A percentile compares a stretch with the other conserved stretches of the same genome.
Evolutionary conservation across 768 basidiomycete species (phyloP).

Genomic region (Boletus barrowsii): DNA sequence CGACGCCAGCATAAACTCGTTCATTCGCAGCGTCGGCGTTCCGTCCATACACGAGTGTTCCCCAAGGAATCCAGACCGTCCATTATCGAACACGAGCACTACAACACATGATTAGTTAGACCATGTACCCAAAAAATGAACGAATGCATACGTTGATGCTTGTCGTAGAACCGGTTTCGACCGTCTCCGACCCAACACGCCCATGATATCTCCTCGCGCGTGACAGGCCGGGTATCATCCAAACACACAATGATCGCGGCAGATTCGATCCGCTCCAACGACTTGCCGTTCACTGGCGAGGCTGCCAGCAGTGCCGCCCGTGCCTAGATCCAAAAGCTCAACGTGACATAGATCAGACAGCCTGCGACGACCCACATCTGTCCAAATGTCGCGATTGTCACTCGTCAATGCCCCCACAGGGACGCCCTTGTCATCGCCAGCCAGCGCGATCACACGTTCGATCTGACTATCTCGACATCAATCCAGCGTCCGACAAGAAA

Average conservation of each 20-base stretch:
- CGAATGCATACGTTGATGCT: constrained; percentile 74
- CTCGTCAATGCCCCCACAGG: constrained; percentile 82
- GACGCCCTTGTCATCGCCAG: constrained; percentile 44
- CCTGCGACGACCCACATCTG: constrained; percentile 65
- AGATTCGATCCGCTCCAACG: constrained; percentile 80
- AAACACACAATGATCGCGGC: constrained; percentile 85
- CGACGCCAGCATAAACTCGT: constrained; percentile 86
- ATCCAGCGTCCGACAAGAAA: not conserved
- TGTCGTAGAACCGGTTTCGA: constrained; percentile 92
- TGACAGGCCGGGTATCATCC: constrained; percentile 79
- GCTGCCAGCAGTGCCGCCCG: constrained; percentile 61
- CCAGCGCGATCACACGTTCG: constrained; percentile 60
- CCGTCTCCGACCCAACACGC: constrained; percentile 87
- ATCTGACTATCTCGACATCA: constrained; percentile 49
- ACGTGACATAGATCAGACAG: not conserved
- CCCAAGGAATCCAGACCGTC: constrained; percentile 89
- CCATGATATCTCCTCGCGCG: constrained; percentile 80
- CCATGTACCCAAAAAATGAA: not conserved
- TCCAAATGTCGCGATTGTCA: constrained; percentile 89
- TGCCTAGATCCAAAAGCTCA: constrained; percentile 33
- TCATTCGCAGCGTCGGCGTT: constrained; percentile 91
- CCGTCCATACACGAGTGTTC: constrained; percentile 92
- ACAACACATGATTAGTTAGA: constrained; percentile 1
- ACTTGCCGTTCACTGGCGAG: constrained; percentile 59
- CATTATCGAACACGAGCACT: constrained; percentile 96